Evolutionary conservation across 345 rosid genomes (phyloP).

Genomic region (Syzygium aqueum): DNA sequence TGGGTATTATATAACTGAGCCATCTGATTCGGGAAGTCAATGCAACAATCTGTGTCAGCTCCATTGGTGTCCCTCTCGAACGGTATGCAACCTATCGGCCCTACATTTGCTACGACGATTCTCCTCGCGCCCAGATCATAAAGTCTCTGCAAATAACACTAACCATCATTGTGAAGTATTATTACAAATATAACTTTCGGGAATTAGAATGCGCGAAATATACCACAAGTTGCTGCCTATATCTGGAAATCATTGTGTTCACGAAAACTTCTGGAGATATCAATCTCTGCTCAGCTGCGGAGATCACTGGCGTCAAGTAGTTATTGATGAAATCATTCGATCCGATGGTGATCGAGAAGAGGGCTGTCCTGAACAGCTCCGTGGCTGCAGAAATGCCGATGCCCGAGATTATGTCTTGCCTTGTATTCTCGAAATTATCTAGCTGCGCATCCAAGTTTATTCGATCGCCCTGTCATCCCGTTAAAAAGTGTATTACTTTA

Average conservation of each 20-base stretch:
- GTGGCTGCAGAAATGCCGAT: constrained; percentile 33
- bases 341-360: constrained; percentile 57
- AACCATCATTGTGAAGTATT: not conserved
- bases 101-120: constrained; percentile 52
- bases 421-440: constrained; percentile 43
- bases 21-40: constrained; percentile 39
- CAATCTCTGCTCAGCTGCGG: constrained; percentile 22
- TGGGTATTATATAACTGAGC: constrained; percentile 48
- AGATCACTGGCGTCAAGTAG: constrained; percentile 52
- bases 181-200: not conserved
- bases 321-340: constrained; percentile 77
- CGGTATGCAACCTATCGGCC: constrained; percentile 86
- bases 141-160: constrained; percentile 35
- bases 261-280: constrained; percentile 47
- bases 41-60: constrained; percentile 32
- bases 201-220: not conserved
- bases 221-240: constrained; percentile 58
- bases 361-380: constrained; percentile 18
- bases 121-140: constrained; percentile 58
- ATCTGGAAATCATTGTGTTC: constrained; percentile 37
- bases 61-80: constrained; percentile 47
- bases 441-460: constrained; percentile 57
- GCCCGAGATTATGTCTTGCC: constrained; percentile 29
- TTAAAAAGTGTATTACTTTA: not conserved
- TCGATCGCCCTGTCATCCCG: constrained; percentile 38